phyloP scores from a whole-genome alignment of 2,329 filamentous ascomycete genomes.

The Fusarium floridanum region DNA sequence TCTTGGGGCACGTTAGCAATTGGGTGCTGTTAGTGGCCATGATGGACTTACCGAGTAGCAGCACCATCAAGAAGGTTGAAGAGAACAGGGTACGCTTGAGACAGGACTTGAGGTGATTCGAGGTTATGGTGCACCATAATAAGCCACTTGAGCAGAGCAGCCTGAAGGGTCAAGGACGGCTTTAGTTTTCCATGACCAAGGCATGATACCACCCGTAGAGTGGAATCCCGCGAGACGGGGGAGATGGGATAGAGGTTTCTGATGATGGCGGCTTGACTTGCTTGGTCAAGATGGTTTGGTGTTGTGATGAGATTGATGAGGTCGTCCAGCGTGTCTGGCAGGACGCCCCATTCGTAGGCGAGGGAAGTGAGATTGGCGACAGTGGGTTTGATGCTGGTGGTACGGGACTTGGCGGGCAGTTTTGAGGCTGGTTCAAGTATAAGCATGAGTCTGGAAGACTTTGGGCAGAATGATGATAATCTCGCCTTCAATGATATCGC shows the following conservation, averaged over 20 bases:
- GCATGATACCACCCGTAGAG: conserved; percentile 76
- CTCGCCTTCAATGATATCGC: conserved; percentile 53
- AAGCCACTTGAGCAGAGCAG: conserved; percentile 81
- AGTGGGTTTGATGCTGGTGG: conserved; percentile 70
- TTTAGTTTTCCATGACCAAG: conserved; percentile 85
- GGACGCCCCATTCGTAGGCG: conserved; percentile 77
- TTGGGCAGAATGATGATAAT: not conserved
- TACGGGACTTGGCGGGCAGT: conserved; percentile 74
- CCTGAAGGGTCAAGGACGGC: conserved; percentile 78
- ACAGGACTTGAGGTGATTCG: conserved; percentile 72
- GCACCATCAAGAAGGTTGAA: conserved; percentile 88
- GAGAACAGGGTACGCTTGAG: conserved; percentile 78
- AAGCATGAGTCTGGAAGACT: not conserved
- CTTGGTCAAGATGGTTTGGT: conserved; percentile 80
- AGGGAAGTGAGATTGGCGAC: conserved; percentile 73
- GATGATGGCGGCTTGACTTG: conserved; percentile 75
- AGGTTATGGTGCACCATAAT: conserved; percentile 80
- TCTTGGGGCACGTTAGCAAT: conserved; percentile 51
- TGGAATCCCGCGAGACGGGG: conserved; percentile 69
- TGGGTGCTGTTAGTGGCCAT: not conserved
- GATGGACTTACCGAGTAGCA: conserved; percentile 69
- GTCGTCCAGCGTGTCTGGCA: conserved; percentile 68
- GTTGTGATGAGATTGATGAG: conserved; percentile 76
- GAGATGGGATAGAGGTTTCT: conserved; percentile 82
- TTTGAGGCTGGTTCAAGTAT: conserved; percentile 62